These are phyloP conservation scores for Cladophialophora yegresii DNA, from an alignment of 2,329 filamentous ascomycete genomes.

Conservation along the genomic window DNA sequence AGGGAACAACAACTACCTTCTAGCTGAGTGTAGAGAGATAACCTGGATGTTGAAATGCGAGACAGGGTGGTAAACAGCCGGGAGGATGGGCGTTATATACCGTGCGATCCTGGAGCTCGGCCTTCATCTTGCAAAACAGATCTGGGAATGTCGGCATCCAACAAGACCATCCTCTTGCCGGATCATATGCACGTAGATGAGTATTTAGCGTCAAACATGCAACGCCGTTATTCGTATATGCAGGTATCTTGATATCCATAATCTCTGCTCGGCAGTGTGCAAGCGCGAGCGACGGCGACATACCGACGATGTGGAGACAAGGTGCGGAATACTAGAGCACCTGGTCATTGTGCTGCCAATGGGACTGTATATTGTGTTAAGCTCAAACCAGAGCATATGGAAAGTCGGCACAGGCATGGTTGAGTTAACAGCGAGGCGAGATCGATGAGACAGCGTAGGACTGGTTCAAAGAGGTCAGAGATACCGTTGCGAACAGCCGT, in stretches of 20 bases:
- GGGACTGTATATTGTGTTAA: neutral
- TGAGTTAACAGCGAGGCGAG: neutral
- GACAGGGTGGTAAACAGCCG: slow-evolving; percentile 1
- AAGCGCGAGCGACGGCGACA: slow-evolving; percentile 6
- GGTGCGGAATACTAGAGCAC: slow-evolving; percentile 3
- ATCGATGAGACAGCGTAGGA: neutral
- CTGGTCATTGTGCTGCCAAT: slow-evolving; percentile 4
- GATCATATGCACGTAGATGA: neutral
- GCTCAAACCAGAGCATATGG: slow-evolving; percentile 12
- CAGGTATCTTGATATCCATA: slow-evolving; percentile 3
- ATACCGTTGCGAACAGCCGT: slow-evolving; percentile 13
- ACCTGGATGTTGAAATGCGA: neutral
- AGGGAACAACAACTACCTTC: neutral
- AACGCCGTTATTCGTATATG: neutral
- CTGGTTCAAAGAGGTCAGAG: neutral
- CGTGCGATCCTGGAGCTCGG: neutral
- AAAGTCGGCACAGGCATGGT: slow-evolving; percentile 8
- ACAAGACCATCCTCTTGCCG: neutral
- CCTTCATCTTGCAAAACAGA: neutral
- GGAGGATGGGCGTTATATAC: slow-evolving; percentile 8
- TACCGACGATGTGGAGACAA: neutral
- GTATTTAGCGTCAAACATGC: neutral
- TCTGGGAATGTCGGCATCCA: slow-evolving; percentile 5
- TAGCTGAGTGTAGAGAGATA: neutral
- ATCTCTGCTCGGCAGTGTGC: slow-evolving; percentile 2